A percentile compares a stretch with the other conserved stretches of the same genome.
Conservation (phyloP, 2,329 filamentous ascomycete genomes). For the Myrmaecium sp. region DNA sequence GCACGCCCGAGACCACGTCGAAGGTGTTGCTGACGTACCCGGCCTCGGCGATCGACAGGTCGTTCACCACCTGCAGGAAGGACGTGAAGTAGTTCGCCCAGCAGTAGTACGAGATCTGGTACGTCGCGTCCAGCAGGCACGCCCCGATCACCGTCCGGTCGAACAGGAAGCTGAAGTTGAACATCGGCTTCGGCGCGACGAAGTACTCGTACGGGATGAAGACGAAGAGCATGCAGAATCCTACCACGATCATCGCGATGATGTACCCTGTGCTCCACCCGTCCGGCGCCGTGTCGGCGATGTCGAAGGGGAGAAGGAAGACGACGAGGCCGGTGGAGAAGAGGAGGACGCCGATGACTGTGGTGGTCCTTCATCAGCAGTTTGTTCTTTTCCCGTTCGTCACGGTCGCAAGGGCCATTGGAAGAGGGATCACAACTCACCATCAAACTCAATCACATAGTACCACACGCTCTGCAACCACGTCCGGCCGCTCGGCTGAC, state of each 20-base stretch:
- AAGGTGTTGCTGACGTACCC: constrained; percentile 23
- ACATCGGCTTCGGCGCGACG: constrained; percentile 22
- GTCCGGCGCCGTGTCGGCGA: constrained; percentile 6
- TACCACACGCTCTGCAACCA: constrained; percentile 28
- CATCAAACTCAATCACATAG: constrained; percentile 46
- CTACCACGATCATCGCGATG: constrained; percentile 22
- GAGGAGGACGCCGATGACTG: constrained; percentile 41
- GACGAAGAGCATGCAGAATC: constrained; percentile 15
- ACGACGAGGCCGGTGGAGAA: constrained; percentile 43
- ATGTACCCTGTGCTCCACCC: constrained; percentile 25
- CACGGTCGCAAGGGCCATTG: constrained; percentile 6
- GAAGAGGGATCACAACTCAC: constrained; percentile 9
- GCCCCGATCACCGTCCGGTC: constrained; percentile 40
- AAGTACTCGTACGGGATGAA: constrained; percentile 22
- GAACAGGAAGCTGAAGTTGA: constrained; percentile 29
- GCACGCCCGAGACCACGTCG: constrained; percentile 15
- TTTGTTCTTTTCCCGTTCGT: too few relatives aligned
- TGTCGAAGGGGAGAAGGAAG: constrained; percentile 49
- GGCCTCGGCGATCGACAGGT: constrained; percentile 13
- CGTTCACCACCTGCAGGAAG: constrained; percentile 23
- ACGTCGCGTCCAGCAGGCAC: constrained; percentile 31
- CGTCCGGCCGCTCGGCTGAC: constrained; percentile 27
- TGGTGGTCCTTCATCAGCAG: constrained; percentile 4
- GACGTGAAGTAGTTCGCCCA: constrained; percentile 25
- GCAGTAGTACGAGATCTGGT: constrained; percentile 9